phyloP scores from a whole-genome alignment of 2,329 filamentous ascomycete species.

The Colletotrichum musicola region DNA sequence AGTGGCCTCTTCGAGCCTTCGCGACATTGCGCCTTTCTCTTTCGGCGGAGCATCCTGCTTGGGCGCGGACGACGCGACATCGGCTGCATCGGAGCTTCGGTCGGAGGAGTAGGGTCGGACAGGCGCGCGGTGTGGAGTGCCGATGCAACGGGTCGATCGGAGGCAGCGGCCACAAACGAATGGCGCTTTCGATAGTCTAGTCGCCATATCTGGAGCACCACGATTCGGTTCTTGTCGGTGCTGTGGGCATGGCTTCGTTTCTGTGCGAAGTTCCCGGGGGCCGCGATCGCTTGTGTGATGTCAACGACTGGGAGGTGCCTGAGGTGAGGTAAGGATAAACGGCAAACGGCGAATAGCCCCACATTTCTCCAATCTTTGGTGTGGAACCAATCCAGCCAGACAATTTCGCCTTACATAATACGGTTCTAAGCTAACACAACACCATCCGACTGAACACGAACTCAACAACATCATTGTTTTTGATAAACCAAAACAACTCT shows the following conservation, averaged over 20 bases:
- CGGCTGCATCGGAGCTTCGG: slow-evolving; percentile 22
- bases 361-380: too few relatives aligned
- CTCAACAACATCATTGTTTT: too few relatives aligned
- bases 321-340: too few relatives aligned
- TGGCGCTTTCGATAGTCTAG: slow-evolving; percentile 6
- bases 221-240: not conserved
- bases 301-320: slow-evolving; percentile 27
- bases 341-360: too few relatives aligned
- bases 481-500: too few relatives aligned
- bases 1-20: slow-evolving; percentile 71
- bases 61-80: not conserved
- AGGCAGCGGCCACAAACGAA: slow-evolving; percentile 16
- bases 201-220: slow-evolving; percentile 31
- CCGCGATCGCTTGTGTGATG: slow-evolving; percentile 26
- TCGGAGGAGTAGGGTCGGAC: slow-evolving; percentile 31
- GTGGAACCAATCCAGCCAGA: too few relatives aligned
- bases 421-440: too few relatives aligned
- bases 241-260: slow-evolving; percentile 5
- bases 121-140: not conserved
- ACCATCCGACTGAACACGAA: too few relatives aligned
- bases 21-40: slow-evolving; percentile 62
- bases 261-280: not conserved
- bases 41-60: slow-evolving; percentile 1
- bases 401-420: too few relatives aligned
- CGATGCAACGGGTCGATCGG: not conserved